A percentile compares a stretch with the other conserved stretches of the same genome.
Conservation (phyloP, 2,329 filamentous ascomycete genomes). For the Fusarium tjaetaba region DNA sequence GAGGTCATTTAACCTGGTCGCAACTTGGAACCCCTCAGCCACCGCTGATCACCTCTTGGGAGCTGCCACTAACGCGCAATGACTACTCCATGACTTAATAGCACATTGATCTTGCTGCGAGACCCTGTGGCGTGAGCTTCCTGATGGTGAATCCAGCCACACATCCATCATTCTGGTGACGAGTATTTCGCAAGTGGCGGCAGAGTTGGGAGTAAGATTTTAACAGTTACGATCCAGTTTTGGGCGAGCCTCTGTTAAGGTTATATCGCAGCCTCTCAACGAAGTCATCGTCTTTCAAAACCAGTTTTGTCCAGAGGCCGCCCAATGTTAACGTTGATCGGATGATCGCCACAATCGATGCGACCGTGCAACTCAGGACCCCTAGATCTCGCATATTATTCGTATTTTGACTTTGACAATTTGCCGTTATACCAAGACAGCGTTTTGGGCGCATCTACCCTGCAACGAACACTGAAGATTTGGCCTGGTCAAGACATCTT, state of each 20-base stretch:
- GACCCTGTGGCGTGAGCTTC: slow-evolving; percentile 11
- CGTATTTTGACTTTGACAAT: not conserved
- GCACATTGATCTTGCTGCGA: not conserved
- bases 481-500: not conserved
- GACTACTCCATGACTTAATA: slow-evolving; percentile 27
- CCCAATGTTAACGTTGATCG: not conserved
- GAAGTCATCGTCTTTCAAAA: not conserved
- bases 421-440: not conserved
- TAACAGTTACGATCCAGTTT: not conserved
- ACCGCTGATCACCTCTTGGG: slow-evolving; percentile 17
- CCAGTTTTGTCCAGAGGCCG: not conserved
- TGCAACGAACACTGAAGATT: not conserved
- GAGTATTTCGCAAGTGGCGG: not conserved
- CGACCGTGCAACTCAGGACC: not conserved
- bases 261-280: not conserved
- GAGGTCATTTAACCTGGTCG: slow-evolving; percentile 23
- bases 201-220: not conserved
- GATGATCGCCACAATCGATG: not conserved
- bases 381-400: not conserved
- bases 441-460: not conserved
- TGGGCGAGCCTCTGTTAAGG: not conserved
- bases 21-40: slow-evolving; percentile 21
- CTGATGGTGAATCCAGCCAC: slow-evolving; percentile 1
- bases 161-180: not conserved
- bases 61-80: slow-evolving; percentile 33